phyloP scores from a whole-genome alignment of 768 basidiomycete genomes.

The Stropharia rugosoannulata region DNA sequence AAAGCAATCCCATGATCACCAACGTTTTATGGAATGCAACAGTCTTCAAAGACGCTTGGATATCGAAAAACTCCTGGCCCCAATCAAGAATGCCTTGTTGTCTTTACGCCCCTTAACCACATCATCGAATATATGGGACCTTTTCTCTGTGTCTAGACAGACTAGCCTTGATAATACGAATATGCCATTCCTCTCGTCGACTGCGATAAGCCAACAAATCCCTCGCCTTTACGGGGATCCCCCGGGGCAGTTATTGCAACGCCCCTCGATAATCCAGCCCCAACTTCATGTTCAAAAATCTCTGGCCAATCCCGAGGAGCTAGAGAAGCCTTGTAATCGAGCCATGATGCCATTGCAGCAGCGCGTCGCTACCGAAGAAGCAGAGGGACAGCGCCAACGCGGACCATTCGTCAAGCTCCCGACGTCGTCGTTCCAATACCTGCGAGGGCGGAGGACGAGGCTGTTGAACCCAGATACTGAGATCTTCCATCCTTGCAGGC shows the following conservation, averaged over 20 bases:
- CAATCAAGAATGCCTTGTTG: background rate
- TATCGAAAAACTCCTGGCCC: background rate
- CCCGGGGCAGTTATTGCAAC: background rate
- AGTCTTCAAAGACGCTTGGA: background rate
- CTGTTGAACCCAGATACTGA: conserved; percentile 71
- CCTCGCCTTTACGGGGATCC: background rate
- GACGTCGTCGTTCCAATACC: conserved; percentile 60
- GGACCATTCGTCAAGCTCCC: conserved; percentile 78
- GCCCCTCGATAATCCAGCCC: too few relatives aligned
- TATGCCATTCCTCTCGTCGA: conserved; percentile 1
- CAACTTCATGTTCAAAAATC: too few relatives aligned
- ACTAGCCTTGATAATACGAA: too few relatives aligned
- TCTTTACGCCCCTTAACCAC: too few relatives aligned
- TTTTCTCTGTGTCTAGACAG: too few relatives aligned
- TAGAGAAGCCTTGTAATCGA: too few relatives aligned
- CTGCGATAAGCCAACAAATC: conserved; percentile 11
- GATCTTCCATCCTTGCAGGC: conserved; percentile 61
- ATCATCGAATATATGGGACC: too few relatives aligned
- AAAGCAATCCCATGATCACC: background rate
- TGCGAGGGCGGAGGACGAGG: conserved; percentile 46
- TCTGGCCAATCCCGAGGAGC: too few relatives aligned
- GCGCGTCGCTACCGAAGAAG: background rate
- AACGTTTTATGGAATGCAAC: background rate
- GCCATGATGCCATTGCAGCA: too few relatives aligned
- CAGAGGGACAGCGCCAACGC: conserved; percentile 28